A percentile compares a stretch with the other conserved stretches of the same genome.
Evolutionary conservation across 1,284 basidiomycete genomes (phyloP).

Genomic region (Melanopsichium pennsylvanicum): DNA sequence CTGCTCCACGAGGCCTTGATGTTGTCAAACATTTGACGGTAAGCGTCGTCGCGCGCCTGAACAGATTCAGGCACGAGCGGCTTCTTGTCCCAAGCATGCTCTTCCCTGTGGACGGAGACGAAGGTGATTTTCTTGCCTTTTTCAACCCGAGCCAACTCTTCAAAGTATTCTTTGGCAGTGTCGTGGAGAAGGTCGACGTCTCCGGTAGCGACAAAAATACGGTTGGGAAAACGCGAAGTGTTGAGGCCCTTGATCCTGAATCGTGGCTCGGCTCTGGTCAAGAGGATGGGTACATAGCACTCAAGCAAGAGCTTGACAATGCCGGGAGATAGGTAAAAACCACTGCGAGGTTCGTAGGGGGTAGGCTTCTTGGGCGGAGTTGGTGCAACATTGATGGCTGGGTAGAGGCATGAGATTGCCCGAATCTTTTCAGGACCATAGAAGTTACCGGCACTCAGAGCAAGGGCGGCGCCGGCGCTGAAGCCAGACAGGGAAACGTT

Average conservation of each 20-base stretch:
- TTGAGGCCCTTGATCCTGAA: conserved; percentile 37
- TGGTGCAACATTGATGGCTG: conserved; percentile 24
- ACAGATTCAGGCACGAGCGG: conserved; percentile 28
- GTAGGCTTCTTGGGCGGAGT: background rate
- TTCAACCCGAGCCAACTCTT: conserved; percentile 26
- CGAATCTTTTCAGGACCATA: conserved; percentile 37
- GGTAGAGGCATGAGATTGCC: conserved; percentile 44
- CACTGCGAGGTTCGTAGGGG: conserved; percentile 24
- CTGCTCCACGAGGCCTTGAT: conserved; percentile 8
- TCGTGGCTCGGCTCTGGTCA: conserved; percentile 14
- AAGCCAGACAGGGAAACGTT: conserved; percentile 51
- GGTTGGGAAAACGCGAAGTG: conserved; percentile 33
- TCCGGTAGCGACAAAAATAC: conserved; percentile 47
- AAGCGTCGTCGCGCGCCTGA: conserved; percentile 21
- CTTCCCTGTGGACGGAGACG: conserved; percentile 37
- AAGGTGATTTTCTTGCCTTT: conserved; percentile 38
- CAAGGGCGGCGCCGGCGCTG: conserved; percentile 57
- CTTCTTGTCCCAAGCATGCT: conserved; percentile 59
- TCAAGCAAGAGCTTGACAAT: conserved; percentile 42
- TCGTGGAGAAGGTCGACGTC: conserved; percentile 45
- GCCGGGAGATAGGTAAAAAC: conserved; percentile 23
- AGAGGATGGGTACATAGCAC: conserved; percentile 40
- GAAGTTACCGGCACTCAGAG: conserved; percentile 27
- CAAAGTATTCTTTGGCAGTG: conserved; percentile 39
- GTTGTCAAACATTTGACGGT: conserved; percentile 27